A percentile compares a stretch with the other conserved stretches of the same genome.
Conservation (phyloP, 1,284 basidiomycete genomes). For the Somion occarium region DNA sequence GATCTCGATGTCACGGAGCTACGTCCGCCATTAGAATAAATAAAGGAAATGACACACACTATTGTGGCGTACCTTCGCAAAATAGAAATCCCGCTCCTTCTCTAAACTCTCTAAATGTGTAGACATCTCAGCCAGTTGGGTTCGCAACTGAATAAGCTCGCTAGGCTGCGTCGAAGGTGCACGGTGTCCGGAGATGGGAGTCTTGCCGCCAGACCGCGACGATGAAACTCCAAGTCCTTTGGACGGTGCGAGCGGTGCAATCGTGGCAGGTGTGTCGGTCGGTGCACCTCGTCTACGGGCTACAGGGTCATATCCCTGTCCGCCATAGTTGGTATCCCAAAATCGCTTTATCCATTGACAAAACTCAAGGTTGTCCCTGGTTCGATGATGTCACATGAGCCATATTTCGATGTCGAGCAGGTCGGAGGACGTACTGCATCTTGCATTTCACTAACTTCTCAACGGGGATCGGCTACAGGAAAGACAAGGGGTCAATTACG, state of each 20-base stretch:
- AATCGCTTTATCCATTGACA: slow-evolving; percentile 96
- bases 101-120: slow-evolving; percentile 83
- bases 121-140: slow-evolving; percentile 82
- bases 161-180: slow-evolving; percentile 56
- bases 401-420: slow-evolving; percentile 2
- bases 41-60: not conserved
- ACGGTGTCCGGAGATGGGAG: slow-evolving; percentile 65
- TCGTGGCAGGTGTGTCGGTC: slow-evolving; percentile 71
- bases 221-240: slow-evolving; percentile 30
- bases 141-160: slow-evolving; percentile 62
- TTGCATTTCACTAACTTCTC: slow-evolving; percentile 96
- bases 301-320: slow-evolving; percentile 86
- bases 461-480: slow-evolving; percentile 85
- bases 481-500: too few species aligned
- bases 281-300: slow-evolving; percentile 76
- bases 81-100: slow-evolving; percentile 98
- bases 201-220: slow-evolving; percentile 54
- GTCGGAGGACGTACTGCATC: slow-evolving; percentile 80
- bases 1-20: slow-evolving; percentile 96
- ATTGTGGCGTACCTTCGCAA: slow-evolving; percentile 73
- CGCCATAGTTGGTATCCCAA: slow-evolving; percentile 92
- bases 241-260: slow-evolving; percentile 52
- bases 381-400: not conserved
- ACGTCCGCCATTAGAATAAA: slow-evolving; percentile 10
- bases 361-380: slow-evolving; percentile 96